phyloP scores from a whole-genome alignment of 306 rosid species.

The Medicago lupulina region DNA sequence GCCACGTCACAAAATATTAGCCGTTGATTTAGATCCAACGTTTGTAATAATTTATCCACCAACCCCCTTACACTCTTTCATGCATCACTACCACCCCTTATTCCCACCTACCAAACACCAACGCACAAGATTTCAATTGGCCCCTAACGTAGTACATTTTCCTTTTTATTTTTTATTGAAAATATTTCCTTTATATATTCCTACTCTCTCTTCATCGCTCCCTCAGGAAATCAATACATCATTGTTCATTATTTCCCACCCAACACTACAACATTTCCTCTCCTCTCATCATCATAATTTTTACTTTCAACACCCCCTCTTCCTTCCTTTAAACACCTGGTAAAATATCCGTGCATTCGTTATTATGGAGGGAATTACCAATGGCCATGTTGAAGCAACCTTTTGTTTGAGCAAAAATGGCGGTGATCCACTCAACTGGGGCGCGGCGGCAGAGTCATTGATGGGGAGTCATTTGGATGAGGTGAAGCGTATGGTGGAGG shows the following conservation, averaged over 20 bases:
- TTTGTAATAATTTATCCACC: conserved; percentile 46
- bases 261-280: background rate
- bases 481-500: conserved; percentile 90
- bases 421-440: conserved; percentile 79
- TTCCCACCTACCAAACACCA: conserved; percentile 64
- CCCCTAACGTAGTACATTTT: background rate
- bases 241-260: background rate
- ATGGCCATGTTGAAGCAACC: conserved; percentile 31
- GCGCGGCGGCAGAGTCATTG: conserved; percentile 58
- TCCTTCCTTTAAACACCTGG: no score
- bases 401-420: conserved; percentile 41
- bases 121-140: conserved; percentile 18
- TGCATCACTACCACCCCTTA: conserved; percentile 56
- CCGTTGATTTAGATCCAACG: conserved; percentile 54
- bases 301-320: background rate
- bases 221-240: conserved; percentile 37
- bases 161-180: background rate
- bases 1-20: conserved; percentile 39
- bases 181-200: conserved; percentile 39
- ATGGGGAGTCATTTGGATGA: conserved; percentile 82
- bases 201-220: conserved; percentile 27
- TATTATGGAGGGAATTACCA: conserved; percentile 42
- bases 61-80: conserved; percentile 47
- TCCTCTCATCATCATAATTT: conserved; percentile 19
- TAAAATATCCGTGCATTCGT: no score